phyloP scores from a whole-genome alignment of 2,329 filamentous ascomycete species.

The Colletotrichum plurivorum region DNA sequence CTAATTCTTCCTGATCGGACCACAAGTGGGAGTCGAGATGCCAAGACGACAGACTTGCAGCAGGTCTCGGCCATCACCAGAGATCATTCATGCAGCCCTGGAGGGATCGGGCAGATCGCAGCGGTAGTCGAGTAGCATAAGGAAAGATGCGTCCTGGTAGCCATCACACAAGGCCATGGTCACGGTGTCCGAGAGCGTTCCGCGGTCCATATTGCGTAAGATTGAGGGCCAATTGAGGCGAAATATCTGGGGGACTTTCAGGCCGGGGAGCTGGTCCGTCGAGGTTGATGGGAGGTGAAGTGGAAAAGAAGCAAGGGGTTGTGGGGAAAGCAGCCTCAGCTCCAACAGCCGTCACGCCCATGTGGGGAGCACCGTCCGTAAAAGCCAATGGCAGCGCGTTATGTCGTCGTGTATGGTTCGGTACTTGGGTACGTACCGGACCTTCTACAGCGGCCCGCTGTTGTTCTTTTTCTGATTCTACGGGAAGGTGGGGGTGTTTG shows the following conservation, averaged over 20 bases:
- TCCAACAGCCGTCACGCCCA: background rate
- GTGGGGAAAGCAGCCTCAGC: slow-evolving; percentile 18
- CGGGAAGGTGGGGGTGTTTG: slow-evolving; percentile 33
- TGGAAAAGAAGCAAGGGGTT: background rate
- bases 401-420: slow-evolving; percentile 17
- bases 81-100: slow-evolving; percentile 4
- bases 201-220: background rate
- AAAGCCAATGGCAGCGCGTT: background rate
- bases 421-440: slow-evolving; percentile 2
- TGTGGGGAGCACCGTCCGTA: background rate
- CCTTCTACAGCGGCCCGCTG: background rate
- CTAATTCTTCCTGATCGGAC: background rate
- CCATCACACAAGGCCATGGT: background rate
- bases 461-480: slow-evolving; percentile 23
- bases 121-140: background rate
- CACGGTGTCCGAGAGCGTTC: background rate
- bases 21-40: background rate
- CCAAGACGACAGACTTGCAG: slow-evolving; percentile 19
- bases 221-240: background rate
- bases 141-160: background rate
- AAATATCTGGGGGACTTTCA: background rate
- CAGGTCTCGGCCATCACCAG: slow-evolving; percentile 6
- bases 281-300: slow-evolving; percentile 6
- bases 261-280: background rate
- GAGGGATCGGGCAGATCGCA: slow-evolving; percentile 7